These are phyloP conservation scores for Trypanosomatidae sp. DNA, from an alignment of 208 protist genomes.

Conservation along the genomic window DNA sequence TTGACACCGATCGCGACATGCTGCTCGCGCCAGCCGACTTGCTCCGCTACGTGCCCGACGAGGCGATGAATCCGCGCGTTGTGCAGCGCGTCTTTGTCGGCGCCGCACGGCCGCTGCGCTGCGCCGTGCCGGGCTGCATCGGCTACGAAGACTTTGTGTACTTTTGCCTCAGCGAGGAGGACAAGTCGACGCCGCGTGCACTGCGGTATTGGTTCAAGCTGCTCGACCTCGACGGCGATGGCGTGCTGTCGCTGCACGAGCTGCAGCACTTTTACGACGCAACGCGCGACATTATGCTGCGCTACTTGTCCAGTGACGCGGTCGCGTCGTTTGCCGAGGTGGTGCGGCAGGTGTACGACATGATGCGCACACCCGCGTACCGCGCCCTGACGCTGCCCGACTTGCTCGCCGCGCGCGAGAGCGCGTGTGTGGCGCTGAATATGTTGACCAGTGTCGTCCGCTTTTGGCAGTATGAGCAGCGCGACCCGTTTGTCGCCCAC, in stretches of 20 bases:
- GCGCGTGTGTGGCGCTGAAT: slow-evolving; percentile 81
- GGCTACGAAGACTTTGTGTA: slow-evolving; percentile 94
- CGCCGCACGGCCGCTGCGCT: slow-evolving; percentile 24
- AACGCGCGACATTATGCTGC: slow-evolving; percentile 63
- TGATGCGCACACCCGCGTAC: slow-evolving; percentile 51
- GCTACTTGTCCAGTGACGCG: slow-evolving; percentile 13
- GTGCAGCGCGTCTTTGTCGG: slow-evolving; percentile 72
- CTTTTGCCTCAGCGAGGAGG: slow-evolving; percentile 94
- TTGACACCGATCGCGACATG: slow-evolving; percentile 93
- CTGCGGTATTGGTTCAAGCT: slow-evolving; percentile 94
- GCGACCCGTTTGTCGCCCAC: slow-evolving; percentile 80
- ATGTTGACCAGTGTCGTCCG: slow-evolving; percentile 90
- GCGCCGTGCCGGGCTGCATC: slow-evolving; percentile 35
- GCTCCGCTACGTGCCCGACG: slow-evolving; percentile 61
- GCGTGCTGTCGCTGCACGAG: slow-evolving; percentile 89
- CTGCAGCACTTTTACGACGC: slow-evolving; percentile 88
- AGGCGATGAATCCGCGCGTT: slow-evolving; percentile 68
- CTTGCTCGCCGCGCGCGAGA: slow-evolving; percentile 69
- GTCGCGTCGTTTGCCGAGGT: slow-evolving; percentile 73
- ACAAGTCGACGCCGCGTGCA: slow-evolving; percentile 85
- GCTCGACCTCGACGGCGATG: slow-evolving; percentile 91
- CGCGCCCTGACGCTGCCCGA: slow-evolving; percentile 71
- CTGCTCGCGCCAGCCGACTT: slow-evolving; percentile 84
- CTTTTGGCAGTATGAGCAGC: slow-evolving; percentile 89
- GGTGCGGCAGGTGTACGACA: slow-evolving; percentile 91